phyloP scores from a whole-genome alignment of 495 filamentous ascomycete genomes.

The Lasiosphaeria ovina region DNA sequence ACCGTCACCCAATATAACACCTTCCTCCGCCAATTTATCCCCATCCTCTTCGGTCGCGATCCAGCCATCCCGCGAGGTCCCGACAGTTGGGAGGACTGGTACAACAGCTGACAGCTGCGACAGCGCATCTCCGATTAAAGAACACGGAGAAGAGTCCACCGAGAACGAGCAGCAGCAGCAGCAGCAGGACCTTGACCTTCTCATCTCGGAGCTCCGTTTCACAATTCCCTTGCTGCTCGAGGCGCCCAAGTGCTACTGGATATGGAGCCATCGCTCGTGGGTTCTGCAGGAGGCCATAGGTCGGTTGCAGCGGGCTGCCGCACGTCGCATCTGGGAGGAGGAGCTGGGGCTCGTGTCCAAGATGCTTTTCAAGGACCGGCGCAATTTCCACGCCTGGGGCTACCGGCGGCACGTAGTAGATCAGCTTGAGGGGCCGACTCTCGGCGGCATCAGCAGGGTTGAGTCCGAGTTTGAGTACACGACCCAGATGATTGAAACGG shows the following conservation, averaged over 20 bases:
- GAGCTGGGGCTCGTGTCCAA: conserved; percentile 79
- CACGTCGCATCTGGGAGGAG: conserved; percentile 70
- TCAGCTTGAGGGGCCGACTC: conserved; percentile 58
- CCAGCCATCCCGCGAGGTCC: conserved; percentile 45
- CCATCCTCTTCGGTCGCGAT: conserved; percentile 47
- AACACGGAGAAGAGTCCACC: not conserved
- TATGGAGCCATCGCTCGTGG: conserved; percentile 98
- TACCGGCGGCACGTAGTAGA: conserved; percentile 77
- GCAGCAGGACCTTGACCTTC: conserved; percentile 33
- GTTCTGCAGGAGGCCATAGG: conserved; percentile 67
- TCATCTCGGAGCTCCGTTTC: conserved; percentile 69
- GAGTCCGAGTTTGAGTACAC: conserved; percentile 88
- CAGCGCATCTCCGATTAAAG: no score
- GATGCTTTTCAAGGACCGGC: conserved; percentile 80
- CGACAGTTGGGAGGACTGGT: conserved; percentile 56
- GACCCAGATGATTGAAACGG: conserved; percentile 74
- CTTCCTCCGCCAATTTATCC: conserved; percentile 48
- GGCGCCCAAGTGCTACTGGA: conserved; percentile 98
- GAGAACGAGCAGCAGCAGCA: conserved; percentile 5
- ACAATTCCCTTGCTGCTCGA: conserved; percentile 77
- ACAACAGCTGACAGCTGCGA: conserved; percentile 44
- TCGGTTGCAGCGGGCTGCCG: conserved; percentile 52
- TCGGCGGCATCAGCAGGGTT: conserved; percentile 58
- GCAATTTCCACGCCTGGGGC: conserved; percentile 97
- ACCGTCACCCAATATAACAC: conserved; percentile 49